Evolutionary conservation across 2,329 filamentous ascomycete genomes (phyloP), one percentile per base, ranked within the genome.

Genomic region (Penicillium palitans): DNA sequence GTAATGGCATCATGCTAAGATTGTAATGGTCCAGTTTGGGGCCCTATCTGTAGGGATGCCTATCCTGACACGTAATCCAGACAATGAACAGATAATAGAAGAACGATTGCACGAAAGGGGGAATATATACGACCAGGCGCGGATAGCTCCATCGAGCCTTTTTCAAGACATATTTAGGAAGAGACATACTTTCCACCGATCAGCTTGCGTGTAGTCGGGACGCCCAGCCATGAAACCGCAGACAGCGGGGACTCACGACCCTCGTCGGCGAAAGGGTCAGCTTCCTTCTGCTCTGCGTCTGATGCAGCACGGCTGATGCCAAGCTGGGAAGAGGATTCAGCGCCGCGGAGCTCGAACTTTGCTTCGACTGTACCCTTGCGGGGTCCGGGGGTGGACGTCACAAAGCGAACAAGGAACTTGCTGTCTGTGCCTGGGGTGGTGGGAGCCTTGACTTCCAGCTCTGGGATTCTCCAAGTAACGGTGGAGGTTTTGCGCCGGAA

Each of bases 331-430:
- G 84, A 84, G 0, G 78, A 76, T 33, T 83, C 76, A 40, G 83
- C 79, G 2, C 79, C 82, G 46, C 70, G 72, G 24, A 89, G 78
- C 72, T 96, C 92, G 87, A 93, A 97, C 56, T 88, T 82, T 0
- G 90, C 90, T 73, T 99, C 93, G 9, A 96, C 83, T 54, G 85
- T 87, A 0, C 92, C 91, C 6, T 90, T 85, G 62, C 85, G 86
- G 0, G 90, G 87, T 66, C 86, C 86, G 52, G 85, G 81, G 25
- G 85, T 85, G 35, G 93, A 88, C 0, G 90, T 90, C 25, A 88
- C 79, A 66, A 99, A 90, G 3, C 92, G 86, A 59, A 91, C 95
- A 7, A 96, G 87, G 58, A 97, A 85, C 76, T 91, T 93, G 68
- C 89, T 83, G 63, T 85, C 83, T 37, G 79, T 74, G 33, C 78